Evolutionary conservation across 75 land plant genomes (phyloP), one percentile per base, ranked within the genome.

Genomic region (Sequoia sempervirens): DNA sequence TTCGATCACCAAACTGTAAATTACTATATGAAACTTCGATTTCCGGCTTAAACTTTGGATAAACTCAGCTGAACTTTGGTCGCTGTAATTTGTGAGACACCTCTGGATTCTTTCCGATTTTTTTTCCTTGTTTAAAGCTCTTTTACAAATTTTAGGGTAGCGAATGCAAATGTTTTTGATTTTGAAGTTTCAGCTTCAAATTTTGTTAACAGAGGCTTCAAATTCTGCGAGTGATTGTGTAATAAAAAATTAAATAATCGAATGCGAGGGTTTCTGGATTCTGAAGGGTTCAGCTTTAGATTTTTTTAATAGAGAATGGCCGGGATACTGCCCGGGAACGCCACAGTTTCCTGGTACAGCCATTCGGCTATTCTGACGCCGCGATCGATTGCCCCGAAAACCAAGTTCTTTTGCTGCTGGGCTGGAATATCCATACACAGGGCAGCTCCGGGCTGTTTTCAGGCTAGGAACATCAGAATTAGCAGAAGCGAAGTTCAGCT

Each of bases 221-320:
- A 38, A 75, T 75, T 18, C 26, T 75, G 78, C 20, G 5, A 75
- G 41, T 38, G 18, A 37, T 6, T 38, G 9, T 18, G 20, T 6
- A 38, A 6, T 37, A 18, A 75, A 18, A 18, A 5, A 40, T 23
- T 8, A 38, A 4, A 20, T 17, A 23, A 23, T 20, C 78, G 41
- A 75, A 75, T 75, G 78, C 78, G 26, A 75, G 45, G 78, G 41
- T 75, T 75, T 75, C n/a, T 40, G 5, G 78, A 17, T 75, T 75
- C 2, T 75, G 20, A 8, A 75, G 45, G 8, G 18, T 75, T 75
- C 45, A 40, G 45, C 18, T 17, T 38, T 15, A 38, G 14, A 7
- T 8, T 37, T 74, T 38, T 40, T 40, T 38, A 20, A 75, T 75
- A 75, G 45, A 75, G 41, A 75, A 75, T 75, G 45, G 45, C n/a